Percentiles rank a stretch among this genome's conserved stretches.
phyloP scores from a whole-genome alignment of 1,284 basidiomycete genomes.

The Vanrija sp. region DNA sequence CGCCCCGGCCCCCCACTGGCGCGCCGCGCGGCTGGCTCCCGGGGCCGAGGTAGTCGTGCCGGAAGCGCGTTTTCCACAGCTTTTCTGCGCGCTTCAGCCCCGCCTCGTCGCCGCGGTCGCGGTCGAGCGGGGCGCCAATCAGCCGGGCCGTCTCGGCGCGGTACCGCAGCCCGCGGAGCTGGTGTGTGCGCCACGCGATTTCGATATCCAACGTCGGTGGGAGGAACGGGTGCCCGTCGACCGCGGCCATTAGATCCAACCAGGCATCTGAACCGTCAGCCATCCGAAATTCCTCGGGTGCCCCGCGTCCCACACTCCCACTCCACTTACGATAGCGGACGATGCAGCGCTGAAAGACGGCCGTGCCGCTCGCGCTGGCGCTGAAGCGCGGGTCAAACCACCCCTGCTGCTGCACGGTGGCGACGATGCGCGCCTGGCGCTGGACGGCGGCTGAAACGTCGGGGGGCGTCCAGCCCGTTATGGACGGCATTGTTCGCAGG shows the following conservation, averaged over 20 bases:
- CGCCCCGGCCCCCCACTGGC: too few species aligned
- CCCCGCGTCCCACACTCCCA: too few species aligned
- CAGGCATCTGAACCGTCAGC: conserved; percentile 27
- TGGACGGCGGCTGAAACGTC: conserved; percentile 30
- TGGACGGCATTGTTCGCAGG: conserved; percentile 1
- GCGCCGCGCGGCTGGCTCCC: not conserved
- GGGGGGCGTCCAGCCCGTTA: conserved; percentile 23
- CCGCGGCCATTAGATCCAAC: conserved; percentile 33
- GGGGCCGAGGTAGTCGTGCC: conserved; percentile 18
- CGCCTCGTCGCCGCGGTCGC: conserved; percentile 25
- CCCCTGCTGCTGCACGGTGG: conserved; percentile 23
- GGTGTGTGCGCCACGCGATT: conserved; percentile 47
- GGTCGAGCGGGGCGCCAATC: conserved; percentile 17
- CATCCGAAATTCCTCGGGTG: not conserved
- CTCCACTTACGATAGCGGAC: conserved; percentile 41
- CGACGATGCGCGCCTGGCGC: conserved; percentile 31
- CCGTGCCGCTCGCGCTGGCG: conserved; percentile 3
- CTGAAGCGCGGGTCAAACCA: conserved; percentile 23
- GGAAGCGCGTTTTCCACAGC: conserved; percentile 27
- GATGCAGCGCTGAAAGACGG: conserved; percentile 27
- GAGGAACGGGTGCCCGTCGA: conserved; percentile 13
- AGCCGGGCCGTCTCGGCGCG: conserved; percentile 18
- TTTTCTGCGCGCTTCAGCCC: conserved; percentile 19
- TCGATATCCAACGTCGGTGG: conserved; percentile 40
- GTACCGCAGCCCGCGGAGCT: conserved; percentile 34